Conservation (phyloP, 2,329 filamentous ascomycete genomes). For the Emergomyces pasteurianus region DNA sequence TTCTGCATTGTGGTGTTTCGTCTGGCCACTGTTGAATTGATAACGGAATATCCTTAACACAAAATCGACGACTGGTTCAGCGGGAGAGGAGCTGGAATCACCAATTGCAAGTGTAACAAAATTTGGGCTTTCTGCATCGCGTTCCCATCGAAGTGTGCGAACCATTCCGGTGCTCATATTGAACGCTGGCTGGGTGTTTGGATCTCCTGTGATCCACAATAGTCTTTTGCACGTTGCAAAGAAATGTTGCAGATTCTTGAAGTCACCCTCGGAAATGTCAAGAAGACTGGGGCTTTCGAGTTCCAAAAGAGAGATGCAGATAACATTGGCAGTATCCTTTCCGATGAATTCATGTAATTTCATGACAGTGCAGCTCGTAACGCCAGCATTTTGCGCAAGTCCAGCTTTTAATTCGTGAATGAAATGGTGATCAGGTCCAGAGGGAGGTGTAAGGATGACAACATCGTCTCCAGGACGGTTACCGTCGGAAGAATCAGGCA, state of each 20-base stretch:
- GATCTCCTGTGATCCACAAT: conserved; percentile 26
- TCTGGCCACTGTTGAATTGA: conserved; percentile 11
- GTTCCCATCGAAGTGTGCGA: conserved; percentile 23
- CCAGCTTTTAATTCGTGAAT: not conserved
- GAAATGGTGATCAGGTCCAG: conserved; percentile 1
- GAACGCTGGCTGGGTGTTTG: conserved; percentile 17
- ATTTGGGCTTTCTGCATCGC: conserved; percentile 20
- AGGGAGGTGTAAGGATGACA: not conserved
- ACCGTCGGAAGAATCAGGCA: not conserved
- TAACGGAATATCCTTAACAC: conserved; percentile 11
- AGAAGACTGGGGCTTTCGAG: conserved; percentile 10
- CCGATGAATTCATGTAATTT: conserved; percentile 11
- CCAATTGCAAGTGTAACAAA: conserved; percentile 16
- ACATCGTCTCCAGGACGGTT: not conserved
- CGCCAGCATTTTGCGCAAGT: conserved; percentile 2
- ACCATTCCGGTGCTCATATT: conserved; percentile 23
- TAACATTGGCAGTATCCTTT: conserved; percentile 11
- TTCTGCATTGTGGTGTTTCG: conserved; percentile 13
- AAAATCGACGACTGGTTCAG: not conserved
- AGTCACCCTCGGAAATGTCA: conserved; percentile 15
- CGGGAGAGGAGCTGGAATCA: conserved; percentile 5
- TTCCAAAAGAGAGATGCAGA: conserved; percentile 16
- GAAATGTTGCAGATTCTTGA: conserved; percentile 16
- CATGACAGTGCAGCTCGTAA: conserved; percentile 9
- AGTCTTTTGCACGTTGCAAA: conserved; percentile 17